Base-by-base conservation (phyloP, 1,139 yeast species). In the Sugiyamaella neomexicana region DNA sequence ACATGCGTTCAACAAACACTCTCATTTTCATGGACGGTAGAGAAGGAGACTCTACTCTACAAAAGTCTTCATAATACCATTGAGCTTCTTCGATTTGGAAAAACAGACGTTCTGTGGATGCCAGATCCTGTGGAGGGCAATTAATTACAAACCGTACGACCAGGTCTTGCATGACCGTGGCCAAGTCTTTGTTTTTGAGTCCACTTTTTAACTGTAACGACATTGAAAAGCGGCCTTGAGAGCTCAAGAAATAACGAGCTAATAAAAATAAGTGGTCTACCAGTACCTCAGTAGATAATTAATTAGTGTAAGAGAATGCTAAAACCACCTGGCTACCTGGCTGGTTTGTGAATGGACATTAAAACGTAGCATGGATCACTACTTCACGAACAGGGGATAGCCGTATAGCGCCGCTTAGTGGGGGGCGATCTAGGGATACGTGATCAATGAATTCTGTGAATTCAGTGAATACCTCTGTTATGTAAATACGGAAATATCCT, bases 11-110 rank as follows among this genome's bases (percentile, higher is more conserved):
- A 0, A 93, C 84, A 70, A 95, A 91, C n/a, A 79, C 72, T 67
- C 86, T 86, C 80, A 91, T 83, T 65, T 85, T 87, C 79, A 91
- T 75, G 1, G 81, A 69, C 3, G 98, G 99, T 60, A 93, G 76
- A 31, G 79, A 71, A 1, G 95, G 95, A 68, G 89, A 86, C 65
- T 85, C 74, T 46, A 80, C 82, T 38, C 93, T 80, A 13, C 86
- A 78, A 66, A 86, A 91, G 71, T 95, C 99, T 48, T 89, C 82
- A 69, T 91, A 95, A 69, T 88, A 95, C 99, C 99, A 95, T 66
- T 90, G 97, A 1, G 99, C 99, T 71, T 95, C 99, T 75, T 95
- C 99, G 42, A 95, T 85, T 68, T 91, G 97, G 74, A 95, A 95
- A 66, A 90, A 82, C 37, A 91, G 86, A 66, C 99, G 78, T 64